Base-by-base conservation (phyloP, 495 filamentous ascomycete genomes). In the Penicillium atrosanguineum region DNA sequence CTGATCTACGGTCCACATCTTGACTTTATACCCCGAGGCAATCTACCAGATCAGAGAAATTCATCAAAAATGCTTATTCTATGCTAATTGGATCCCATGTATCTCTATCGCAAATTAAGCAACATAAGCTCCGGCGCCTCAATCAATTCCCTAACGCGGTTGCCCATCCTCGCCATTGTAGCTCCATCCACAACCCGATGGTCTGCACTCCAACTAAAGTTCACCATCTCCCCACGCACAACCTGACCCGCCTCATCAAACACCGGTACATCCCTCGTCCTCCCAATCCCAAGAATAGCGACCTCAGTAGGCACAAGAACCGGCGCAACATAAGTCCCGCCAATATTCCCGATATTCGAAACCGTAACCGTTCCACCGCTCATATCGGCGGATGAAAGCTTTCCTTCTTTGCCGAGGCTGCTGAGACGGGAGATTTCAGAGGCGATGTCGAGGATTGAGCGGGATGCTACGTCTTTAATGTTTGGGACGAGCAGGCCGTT, bases 151-250 rank as follows among this genome's bases (percentile, higher is more conserved):
- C 81, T 82, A 34, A 97, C 87, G 55, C 82, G 79, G 55, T 89
- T 89, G 1, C 91, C 91, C 73, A 92, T 91, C 41, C 91, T 75
- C 8, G 95, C 95, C 83, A 96, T 87, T 25, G 88, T 95, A 28
- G 91, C 94, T 6, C 95, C 95, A 73, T 99, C 95, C 42, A 97
- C 83, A 46, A 97, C 85, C 6, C 95, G 77, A 73, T 99, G 95
- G 70, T 99, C 95, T 18, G 93, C 95, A 64, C 90, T 93, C 92
- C 92, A 99, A 64, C 90, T 96, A 59, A 97, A 93, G 65, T 94
- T 89, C 59, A 84, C 83, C 28, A 96, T 86, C 36, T 91, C 97
- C 52, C 89, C 96, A 31, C 82, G 94, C 15, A 80, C 91, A 46
- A 97, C 90, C 29, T 95, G 93, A 48, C 91, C 95, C 25, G 86